Evolutionary conservation across 148 eudicot species (phyloP), one percentile per base, ranked within the genome.

Genomic region (Bassia scoparia): DNA sequence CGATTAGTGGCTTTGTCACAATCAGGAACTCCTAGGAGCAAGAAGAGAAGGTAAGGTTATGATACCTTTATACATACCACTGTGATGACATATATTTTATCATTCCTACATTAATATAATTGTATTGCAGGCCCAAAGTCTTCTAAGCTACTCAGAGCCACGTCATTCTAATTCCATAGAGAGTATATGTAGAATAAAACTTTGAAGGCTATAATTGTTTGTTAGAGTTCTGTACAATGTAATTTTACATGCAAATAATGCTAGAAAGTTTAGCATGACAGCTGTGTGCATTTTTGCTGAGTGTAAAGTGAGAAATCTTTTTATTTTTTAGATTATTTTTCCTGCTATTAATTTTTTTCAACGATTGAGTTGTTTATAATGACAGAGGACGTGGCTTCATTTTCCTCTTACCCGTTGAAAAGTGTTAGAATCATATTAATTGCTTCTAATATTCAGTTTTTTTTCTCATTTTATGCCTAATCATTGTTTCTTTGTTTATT

Each of bases 21-120:
- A 81, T 83, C 94, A 5, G 97, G 98, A 61, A 87, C 96, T 15
- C 85, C 97, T 4, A 83, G n/a, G 97, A 79, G 96, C 93, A 58
- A 87, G 80, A n/a, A 76, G 97, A 93, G 76, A 93, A 93, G 90
- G 96, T 93, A 75, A 5, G 10, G 5, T 14, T 64, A 24, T 31
- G n/a, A 29, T 44, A 18, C 49, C 1, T 55, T 31, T n/a, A 29
- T 43, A 18, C 49, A 1, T 55, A 23, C 60, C 14, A 55, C 24
- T 55, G 27, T 13, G 24, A 55, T 55, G 27, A n/a, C 20, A n/a
- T 9, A 4, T 34, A 2, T 34, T 34, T 38, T 17, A 33, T 11
- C n/a, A 33, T 61, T 5, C n/a, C 38, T 5, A 34, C 21, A 8
- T 7, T 62, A 8, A 41, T 8, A 8, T 41, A 41, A 4, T 16